These are phyloP conservation scores for Capsicum pubescens DNA, from an alignment of 257 asterid genomes.

Conservation along the genomic window DNA sequence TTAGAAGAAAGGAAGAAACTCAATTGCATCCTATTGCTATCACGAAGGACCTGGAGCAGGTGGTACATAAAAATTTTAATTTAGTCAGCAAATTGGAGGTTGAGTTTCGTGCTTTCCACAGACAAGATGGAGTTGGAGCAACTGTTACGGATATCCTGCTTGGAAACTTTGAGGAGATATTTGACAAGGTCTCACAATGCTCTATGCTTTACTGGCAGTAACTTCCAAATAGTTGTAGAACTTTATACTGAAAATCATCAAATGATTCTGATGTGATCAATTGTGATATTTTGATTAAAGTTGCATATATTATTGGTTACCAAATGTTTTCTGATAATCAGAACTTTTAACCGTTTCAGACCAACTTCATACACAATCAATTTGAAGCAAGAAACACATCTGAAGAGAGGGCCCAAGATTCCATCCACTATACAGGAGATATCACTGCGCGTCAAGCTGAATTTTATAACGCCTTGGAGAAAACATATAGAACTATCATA, in stretches of 20 bases:
- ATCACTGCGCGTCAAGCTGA: conserved; percentile 44
- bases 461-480: conserved; percentile 51
- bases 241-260: neutral
- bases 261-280: neutral
- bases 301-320: neutral
- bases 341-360: conserved; percentile 53
- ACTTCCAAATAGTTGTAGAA: conserved; percentile 10
- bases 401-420: conserved; percentile 35
- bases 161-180: conserved; percentile 58
- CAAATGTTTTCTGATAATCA: neutral
- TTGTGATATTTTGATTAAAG: conserved; percentile 14
- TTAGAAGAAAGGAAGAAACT: conserved; percentile 36
- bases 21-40: conserved; percentile 72
- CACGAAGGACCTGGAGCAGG: conserved; percentile 72
- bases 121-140: conserved; percentile 46
- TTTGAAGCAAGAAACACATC: conserved; percentile 40
- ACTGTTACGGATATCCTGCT: conserved; percentile 55
- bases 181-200: conserved; percentile 55
- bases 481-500: conserved; percentile 46
- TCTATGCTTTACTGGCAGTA: conserved; percentile 5
- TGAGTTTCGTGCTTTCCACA: conserved; percentile 47
- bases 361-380: conserved; percentile 49
- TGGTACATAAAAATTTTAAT: conserved; percentile 60
- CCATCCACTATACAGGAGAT: conserved; percentile 27
- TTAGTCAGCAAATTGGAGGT: conserved; percentile 54